Conservation (phyloP, 1,284 basidiomycete species). For the Sporisorium graminicola region DNA sequence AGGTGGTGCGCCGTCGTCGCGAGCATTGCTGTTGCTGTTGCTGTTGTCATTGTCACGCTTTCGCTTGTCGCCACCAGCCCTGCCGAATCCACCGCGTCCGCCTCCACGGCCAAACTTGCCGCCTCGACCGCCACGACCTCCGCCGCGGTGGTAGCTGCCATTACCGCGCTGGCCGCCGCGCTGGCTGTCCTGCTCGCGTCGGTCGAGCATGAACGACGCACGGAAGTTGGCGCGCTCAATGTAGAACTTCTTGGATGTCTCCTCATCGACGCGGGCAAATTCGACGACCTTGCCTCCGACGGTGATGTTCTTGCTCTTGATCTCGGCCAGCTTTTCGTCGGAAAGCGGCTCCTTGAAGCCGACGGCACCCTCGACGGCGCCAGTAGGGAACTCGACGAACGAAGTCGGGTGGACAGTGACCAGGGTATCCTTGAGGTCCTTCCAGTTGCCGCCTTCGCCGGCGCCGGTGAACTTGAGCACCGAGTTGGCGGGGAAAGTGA, state of each 20-base stretch:
- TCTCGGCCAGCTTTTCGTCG: slow-evolving; percentile 71
- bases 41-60: slow-evolving; percentile 47
- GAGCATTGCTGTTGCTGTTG: slow-evolving; percentile 5
- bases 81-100: slow-evolving; percentile 62
- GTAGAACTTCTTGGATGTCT: slow-evolving; percentile 80
- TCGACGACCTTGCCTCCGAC: slow-evolving; percentile 70
- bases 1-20: slow-evolving; percentile 38
- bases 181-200: slow-evolving; percentile 55
- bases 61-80: slow-evolving; percentile 56
- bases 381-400: slow-evolving; percentile 61
- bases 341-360: slow-evolving; percentile 71
- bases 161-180: slow-evolving; percentile 74
- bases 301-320: slow-evolving; percentile 70
- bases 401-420: slow-evolving; percentile 59
- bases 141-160: slow-evolving; percentile 61
- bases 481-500: slow-evolving; percentile 77
- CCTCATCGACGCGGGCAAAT: slow-evolving; percentile 72
- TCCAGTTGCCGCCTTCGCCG: slow-evolving; percentile 71
- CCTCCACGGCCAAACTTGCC: slow-evolving; percentile 66
- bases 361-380: slow-evolving; percentile 71
- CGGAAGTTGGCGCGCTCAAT: slow-evolving; percentile 78
- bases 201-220: slow-evolving; percentile 72
- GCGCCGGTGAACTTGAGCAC: slow-evolving; percentile 77
- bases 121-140: slow-evolving; percentile 69
- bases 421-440: slow-evolving; percentile 72